Percentiles rank a stretch among this genome's conserved stretches.
Conservation (phyloP, 768 basidiomycete genomes). For the Tulasnella sp. region DNA sequence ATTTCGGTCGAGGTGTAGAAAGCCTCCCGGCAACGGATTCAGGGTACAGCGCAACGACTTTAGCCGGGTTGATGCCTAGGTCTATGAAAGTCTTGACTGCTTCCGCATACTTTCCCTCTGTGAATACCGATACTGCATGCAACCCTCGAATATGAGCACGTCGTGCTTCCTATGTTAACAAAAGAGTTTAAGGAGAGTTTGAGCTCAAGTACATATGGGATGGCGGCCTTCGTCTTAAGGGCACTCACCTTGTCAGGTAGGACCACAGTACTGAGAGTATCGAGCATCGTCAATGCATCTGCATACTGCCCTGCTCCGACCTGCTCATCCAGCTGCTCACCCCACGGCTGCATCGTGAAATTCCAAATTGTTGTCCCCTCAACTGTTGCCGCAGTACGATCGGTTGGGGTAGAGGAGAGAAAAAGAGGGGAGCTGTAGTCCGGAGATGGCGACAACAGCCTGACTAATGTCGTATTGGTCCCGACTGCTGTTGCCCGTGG, state of each 20-base stretch:
- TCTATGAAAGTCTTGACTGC: conserved; percentile 84
- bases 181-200: not conserved
- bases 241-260: conserved; percentile 64
- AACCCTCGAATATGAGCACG: conserved; percentile 54
- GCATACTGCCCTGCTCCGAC: conserved; percentile 55
- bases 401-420: conserved; percentile 62
- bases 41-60: conserved; percentile 84
- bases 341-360: conserved; percentile 60
- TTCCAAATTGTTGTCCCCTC: conserved; percentile 78
- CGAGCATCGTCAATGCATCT: conserved; percentile 72
- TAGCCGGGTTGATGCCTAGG: conserved; percentile 85
- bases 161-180: conserved; percentile 50
- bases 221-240: too few relatives aligned
- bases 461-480: conserved; percentile 30
- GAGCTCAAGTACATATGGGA: conserved; percentile 6
- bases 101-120: conserved; percentile 51
- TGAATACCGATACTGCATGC: conserved; percentile 70
- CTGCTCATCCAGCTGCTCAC: conserved; percentile 76
- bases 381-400: conserved; percentile 48
- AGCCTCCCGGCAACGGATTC: conserved; percentile 71
- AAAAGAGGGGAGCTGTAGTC: conserved; percentile 45
- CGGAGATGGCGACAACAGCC: conserved; percentile 51
- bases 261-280: conserved; percentile 48
- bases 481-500: conserved; percentile 21
- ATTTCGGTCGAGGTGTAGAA: conserved; percentile 52